Conservation (phyloP, 2,329 filamentous ascomycete genomes). For the Scopulariopsis brevicaulis region DNA sequence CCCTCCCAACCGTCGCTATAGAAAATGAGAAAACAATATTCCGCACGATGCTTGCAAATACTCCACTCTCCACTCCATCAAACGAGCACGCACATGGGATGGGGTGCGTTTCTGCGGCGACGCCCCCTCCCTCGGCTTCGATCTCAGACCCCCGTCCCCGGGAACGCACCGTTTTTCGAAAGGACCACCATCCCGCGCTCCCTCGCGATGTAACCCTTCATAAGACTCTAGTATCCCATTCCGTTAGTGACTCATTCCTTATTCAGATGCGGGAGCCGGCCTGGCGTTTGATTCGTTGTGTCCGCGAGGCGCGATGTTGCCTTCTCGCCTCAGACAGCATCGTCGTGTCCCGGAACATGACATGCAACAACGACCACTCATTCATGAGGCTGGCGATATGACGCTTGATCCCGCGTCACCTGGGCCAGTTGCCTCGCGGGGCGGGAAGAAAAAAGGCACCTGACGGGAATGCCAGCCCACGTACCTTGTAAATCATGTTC, state of each 20-base stretch:
- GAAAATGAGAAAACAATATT: neutral
- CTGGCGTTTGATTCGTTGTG: neutral
- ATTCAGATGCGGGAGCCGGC: neutral
- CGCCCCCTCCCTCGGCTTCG: neutral
- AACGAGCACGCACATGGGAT: neutral
- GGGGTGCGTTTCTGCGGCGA: neutral
- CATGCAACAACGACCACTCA: neutral
- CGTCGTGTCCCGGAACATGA: neutral
- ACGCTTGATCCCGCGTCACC: neutral
- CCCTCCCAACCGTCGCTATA: neutral
- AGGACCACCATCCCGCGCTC: constrained; percentile 84
- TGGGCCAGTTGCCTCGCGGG: neutral
- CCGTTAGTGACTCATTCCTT: constrained; percentile 4
- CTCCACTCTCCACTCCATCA: neutral
- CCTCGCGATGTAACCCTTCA: constrained; percentile 97
- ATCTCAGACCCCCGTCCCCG: constrained; percentile 62
- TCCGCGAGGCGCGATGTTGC: neutral
- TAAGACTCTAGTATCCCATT: constrained; percentile 52
- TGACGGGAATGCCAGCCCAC: constrained; percentile 7
- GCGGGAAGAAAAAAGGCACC: neutral
- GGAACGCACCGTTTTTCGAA: constrained; percentile 88
- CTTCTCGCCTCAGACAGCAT: neutral
- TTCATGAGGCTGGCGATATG: neutral
- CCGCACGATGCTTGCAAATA: neutral
- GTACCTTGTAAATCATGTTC: constrained; percentile 97